Conservation (phyloP, 73 alveolate genomes). For the Paramecium sonneborni region DNA sequence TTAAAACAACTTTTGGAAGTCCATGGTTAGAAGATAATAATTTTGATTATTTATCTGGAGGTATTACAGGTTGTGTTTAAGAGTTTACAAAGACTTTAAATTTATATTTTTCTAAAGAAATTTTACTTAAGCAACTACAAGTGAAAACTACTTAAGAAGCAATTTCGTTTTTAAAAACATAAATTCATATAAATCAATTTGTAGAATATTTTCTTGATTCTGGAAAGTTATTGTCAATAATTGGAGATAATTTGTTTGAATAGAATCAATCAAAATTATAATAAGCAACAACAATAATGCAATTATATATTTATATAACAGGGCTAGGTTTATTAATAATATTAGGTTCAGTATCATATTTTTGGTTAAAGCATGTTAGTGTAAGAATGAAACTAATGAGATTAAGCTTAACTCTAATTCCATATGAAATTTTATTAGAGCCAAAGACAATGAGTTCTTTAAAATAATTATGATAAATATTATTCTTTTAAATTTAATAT, state of each 20-base stretch:
- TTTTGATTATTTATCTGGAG: constrained; percentile 14
- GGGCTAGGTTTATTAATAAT: not conserved
- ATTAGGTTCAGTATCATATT: not conserved
- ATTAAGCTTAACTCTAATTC: constrained; percentile 29
- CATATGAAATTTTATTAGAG: constrained; percentile 43
- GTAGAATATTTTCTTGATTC: constrained; percentile 28
- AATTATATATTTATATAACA: not conserved
- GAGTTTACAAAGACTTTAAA: constrained; percentile 7
- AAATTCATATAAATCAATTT: not conserved
- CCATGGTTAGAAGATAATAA: constrained; percentile 47
- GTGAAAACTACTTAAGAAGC: not conserved
- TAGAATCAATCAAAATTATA: constrained; percentile 17
- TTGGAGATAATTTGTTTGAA: constrained; percentile 33
- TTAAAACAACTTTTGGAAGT: not conserved
- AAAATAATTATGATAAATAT: constrained; percentile 12
- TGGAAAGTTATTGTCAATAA: constrained; percentile 13
- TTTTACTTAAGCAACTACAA: not conserved
- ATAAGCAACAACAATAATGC: constrained; percentile 51
- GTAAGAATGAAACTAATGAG: constrained; percentile 30
- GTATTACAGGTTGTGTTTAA: not conserved
- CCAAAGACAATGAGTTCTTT: constrained; percentile 54
- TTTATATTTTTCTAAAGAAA: constrained; percentile 6
- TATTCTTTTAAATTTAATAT: no score
- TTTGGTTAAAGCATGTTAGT: constrained; percentile 20
- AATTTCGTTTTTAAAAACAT: not conserved